Base-by-base conservation (phyloP, 179 eudicot species). In the Vitellaria paradoxa region DNA sequence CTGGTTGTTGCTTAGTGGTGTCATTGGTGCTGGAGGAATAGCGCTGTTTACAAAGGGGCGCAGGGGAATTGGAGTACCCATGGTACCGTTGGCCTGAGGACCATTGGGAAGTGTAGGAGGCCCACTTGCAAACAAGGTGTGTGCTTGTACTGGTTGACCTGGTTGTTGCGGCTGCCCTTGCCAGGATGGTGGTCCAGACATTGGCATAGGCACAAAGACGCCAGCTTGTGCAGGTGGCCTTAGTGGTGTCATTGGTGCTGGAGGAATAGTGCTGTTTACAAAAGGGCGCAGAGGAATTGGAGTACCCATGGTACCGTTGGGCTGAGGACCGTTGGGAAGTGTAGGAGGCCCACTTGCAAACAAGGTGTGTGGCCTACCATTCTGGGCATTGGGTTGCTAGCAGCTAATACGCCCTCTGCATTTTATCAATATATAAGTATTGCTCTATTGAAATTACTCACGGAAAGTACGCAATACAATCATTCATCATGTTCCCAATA, bases 331-430 rank as follows among this genome's bases (percentile, higher is more conserved):
- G 45, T 73, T 65, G 7, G 86, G 79, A 69, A 89, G 89, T 10
- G 87, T 78, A 18, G 96, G 97, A 47, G 99, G 97, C 45, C 94
- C 99, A 77, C 96, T 92, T 21, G 98, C 99, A 82, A 96, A 93
- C 85, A 93, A 69, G 12, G 99, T 96, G 84, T 93, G 98, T 7
- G 99, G 98, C 82, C 98, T 84, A 80, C 86, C 86, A 79, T 88
- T 93, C 76, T 89, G 94, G 65, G 87, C 77, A 49, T 79, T 52
- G 99, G 94, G 68, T 92, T 96, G 84, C 91, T 96, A 37, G 97
- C 86, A 61, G 99, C 99, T 81, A 96, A 79, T 7, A 87, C 91
- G 52, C 99, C 88, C 81, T 96, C 99, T 96, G 87, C 74, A 82
- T 45, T 70, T 73, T 23, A 79, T 46, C 18, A 65, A 42, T 20